phyloP scores from a whole-genome alignment of 1,284 basidiomycete genomes.

The Sanguinoderma infundibulare region DNA sequence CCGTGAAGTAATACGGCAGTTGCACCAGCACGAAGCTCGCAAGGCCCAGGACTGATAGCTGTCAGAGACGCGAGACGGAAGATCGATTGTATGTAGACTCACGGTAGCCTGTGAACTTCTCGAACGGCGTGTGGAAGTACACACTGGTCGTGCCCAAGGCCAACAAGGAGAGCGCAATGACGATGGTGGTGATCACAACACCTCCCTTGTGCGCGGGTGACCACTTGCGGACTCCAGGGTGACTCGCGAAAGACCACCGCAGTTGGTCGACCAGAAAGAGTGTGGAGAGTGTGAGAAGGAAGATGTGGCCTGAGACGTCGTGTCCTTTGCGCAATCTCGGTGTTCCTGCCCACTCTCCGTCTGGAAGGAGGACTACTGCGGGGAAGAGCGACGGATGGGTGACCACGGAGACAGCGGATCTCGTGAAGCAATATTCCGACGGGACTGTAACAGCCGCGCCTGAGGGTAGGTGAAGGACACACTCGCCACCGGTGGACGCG shows the following conservation, averaged over 20 bases:
- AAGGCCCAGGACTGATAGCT: constrained; percentile 13
- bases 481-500: constrained; percentile 81
- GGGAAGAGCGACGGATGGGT: constrained; percentile 74
- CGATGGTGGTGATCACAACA: constrained; percentile 45
- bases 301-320: constrained; percentile 94
- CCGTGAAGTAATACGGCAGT: constrained; percentile 3
- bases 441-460: constrained; percentile 59
- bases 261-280: constrained; percentile 85
- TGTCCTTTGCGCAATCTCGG: constrained; percentile 81
- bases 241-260: constrained; percentile 45
- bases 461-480: constrained; percentile 68
- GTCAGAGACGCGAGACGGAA: neutral
- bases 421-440: constrained; percentile 61
- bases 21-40: constrained; percentile 12
- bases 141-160: constrained; percentile 83
- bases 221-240: constrained; percentile 34
- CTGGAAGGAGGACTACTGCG: constrained; percentile 42
- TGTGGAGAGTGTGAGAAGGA: constrained; percentile 85
- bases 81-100: constrained; percentile 36
- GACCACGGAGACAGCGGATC: constrained; percentile 53
- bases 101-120: constrained; percentile 89
- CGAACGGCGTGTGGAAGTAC: constrained; percentile 89
- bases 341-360: constrained; percentile 47
- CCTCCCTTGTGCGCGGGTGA: constrained; percentile 49
- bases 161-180: constrained; percentile 77